A percentile compares a stretch with the other conserved stretches of the same genome.
These are phyloP conservation scores for Laburnicola sp. DNA, from an alignment of 2,329 filamentous ascomycete species.

Conservation along the genomic window DNA sequence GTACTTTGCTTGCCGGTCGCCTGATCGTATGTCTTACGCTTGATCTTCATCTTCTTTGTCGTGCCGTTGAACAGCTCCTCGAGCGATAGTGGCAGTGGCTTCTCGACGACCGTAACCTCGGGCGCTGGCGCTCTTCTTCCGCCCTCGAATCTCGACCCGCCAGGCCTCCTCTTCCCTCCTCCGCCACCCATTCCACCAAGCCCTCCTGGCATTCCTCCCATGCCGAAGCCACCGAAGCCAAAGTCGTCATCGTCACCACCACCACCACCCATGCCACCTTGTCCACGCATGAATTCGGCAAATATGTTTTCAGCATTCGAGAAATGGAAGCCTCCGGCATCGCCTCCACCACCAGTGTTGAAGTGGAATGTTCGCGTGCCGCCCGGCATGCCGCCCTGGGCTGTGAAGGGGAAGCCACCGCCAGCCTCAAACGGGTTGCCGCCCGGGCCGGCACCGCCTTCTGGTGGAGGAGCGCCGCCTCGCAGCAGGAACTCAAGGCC, in stretches of 20 bases:
- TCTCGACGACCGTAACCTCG: conserved; percentile 89
- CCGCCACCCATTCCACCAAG: conserved; percentile 40
- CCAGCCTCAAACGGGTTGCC: conserved; percentile 52
- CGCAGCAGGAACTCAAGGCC: conserved; percentile 90
- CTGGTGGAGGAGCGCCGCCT: conserved; percentile 70
- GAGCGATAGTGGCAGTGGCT: conserved; percentile 75
- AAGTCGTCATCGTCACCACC: conserved; percentile 62
- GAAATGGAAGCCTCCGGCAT: conserved; percentile 75
- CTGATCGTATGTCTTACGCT: conserved; percentile 88
- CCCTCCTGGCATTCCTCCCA: conserved; percentile 39
- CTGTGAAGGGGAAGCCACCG: conserved; percentile 57
- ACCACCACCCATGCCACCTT: conserved; percentile 53
- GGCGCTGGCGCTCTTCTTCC: conserved; percentile 62
- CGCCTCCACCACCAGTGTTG: conserved; percentile 58
- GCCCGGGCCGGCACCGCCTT: conserved; percentile 39
- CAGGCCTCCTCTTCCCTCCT: conserved; percentile 37
- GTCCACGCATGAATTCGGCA: conserved; percentile 73
- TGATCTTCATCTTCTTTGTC: conserved; percentile 98
- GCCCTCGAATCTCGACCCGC: conserved; percentile 40
- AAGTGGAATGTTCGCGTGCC: conserved; percentile 66
- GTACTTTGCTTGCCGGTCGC: conserved; percentile 78
- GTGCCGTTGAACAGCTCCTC: conserved; percentile 87
- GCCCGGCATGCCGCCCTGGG: conserved; percentile 61
- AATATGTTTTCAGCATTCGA: conserved; percentile 84
- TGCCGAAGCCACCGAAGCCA: conserved; percentile 46